These are phyloP conservation scores for Amanita pallidorosea DNA, from an alignment of 768 basidiomycete genomes.

Conservation along the genomic window DNA sequence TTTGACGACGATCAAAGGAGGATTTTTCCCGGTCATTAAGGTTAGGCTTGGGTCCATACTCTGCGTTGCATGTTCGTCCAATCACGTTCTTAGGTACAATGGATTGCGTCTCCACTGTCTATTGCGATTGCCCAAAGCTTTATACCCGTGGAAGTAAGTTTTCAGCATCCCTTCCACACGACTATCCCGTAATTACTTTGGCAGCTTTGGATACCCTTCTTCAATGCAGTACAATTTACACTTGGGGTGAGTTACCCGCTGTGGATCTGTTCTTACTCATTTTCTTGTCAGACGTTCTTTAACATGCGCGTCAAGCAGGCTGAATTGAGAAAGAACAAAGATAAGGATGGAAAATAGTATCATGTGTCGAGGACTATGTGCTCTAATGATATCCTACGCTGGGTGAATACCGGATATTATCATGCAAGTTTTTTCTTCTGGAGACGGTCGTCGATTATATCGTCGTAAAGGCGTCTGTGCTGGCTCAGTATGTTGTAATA, in stretches of 20 bases:
- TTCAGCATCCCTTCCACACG: not conserved
- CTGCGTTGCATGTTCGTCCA: not conserved
- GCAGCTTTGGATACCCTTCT: slow-evolving; percentile 83
- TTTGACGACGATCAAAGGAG: slow-evolving; percentile 53
- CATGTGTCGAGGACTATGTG: not conserved
- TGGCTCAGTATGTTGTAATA: not conserved
- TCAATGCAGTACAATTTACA: slow-evolving; percentile 67
- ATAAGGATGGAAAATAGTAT: slow-evolving; percentile 16
- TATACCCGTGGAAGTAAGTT: slow-evolving; percentile 59
- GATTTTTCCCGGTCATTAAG: slow-evolving; percentile 65
- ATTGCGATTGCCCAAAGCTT: slow-evolving; percentile 72
- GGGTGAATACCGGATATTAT: slow-evolving; percentile 19
- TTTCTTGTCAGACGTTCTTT: slow-evolving; percentile 50
- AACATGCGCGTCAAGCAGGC: slow-evolving; percentile 66
- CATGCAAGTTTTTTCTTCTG: slow-evolving; percentile 18
- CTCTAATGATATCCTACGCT: slow-evolving; percentile 8
- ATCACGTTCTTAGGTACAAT: slow-evolving; percentile 46
- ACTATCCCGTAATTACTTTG: not conserved
- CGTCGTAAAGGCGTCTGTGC: slow-evolving; percentile 15
- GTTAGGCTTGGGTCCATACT: slow-evolving; percentile 26
- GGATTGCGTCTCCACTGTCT: slow-evolving; percentile 69
- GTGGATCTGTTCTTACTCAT: not conserved
- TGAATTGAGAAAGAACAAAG: slow-evolving; percentile 40
- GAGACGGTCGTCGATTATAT: slow-evolving; percentile 23
- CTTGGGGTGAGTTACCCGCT: slow-evolving; percentile 51